Percentiles rank a stretch among this genome's conserved stretches.
phyloP scores from a whole-genome alignment of 331 rosid genomes.

The Stylosanthes scabra region DNA sequence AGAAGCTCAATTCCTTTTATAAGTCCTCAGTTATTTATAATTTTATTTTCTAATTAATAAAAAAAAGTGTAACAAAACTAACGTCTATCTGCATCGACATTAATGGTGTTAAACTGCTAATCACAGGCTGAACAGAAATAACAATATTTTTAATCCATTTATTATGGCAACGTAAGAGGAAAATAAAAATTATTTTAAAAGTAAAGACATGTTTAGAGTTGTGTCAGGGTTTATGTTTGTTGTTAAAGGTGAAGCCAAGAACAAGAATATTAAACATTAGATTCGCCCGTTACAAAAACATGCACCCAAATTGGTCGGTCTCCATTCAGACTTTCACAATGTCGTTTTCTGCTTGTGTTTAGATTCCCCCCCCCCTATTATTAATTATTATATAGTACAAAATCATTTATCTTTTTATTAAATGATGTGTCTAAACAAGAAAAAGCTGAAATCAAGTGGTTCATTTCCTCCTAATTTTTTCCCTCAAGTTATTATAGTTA shows the following conservation, averaged over 20 bases:
- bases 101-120: background rate
- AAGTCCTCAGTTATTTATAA: no score
- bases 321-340: constrained; percentile 31
- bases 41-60: background rate
- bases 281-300: constrained; percentile 15
- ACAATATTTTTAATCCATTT: background rate
- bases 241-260: constrained; percentile 22
- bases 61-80: background rate
- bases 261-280: constrained; percentile 29
- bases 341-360: constrained; percentile 38
- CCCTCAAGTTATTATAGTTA: background rate
- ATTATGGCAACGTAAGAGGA: background rate
- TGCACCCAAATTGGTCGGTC: constrained; percentile 35
- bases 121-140: constrained; percentile 12
- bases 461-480: constrained; percentile 13
- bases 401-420: no score
- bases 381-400: background rate
- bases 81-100: background rate
- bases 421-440: constrained; percentile 12
- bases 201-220: constrained; percentile 32
- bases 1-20: background rate
- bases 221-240: constrained; percentile 41
- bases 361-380: constrained; percentile 28
- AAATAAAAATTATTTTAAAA: background rate
- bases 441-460: background rate